Conservation (phyloP, 345 rosid species). For the Citrus hindsii region DNA sequence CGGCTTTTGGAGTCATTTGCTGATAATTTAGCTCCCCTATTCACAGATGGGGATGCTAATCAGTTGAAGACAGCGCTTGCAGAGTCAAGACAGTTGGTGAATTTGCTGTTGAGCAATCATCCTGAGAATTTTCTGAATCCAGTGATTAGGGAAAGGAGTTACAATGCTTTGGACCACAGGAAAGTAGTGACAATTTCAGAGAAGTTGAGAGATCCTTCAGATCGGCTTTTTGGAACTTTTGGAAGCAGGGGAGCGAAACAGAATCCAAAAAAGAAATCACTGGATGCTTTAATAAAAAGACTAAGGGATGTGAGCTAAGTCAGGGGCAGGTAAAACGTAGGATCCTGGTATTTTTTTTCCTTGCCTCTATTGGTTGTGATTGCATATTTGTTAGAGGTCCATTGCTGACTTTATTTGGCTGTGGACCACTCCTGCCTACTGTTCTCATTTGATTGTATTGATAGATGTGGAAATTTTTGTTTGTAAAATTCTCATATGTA, state of each 20-base stretch:
- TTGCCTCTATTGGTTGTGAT: constrained; percentile 29
- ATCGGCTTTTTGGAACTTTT: constrained; percentile 85
- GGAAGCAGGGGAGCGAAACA: constrained; percentile 84
- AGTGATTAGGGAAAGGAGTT: constrained; percentile 88
- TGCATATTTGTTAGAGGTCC: constrained; percentile 29
- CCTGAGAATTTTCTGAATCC: constrained; percentile 87
- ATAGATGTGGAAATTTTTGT: constrained; percentile 24
- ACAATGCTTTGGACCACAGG: constrained; percentile 69
- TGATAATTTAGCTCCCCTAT: constrained; percentile 60
- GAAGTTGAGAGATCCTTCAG: constrained; percentile 88
- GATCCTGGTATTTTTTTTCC: constrained; percentile 18
- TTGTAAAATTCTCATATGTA: constrained; percentile 20
- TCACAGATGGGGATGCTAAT: constrained; percentile 70
- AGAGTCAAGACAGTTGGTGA: constrained; percentile 79
- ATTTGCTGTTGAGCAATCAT: constrained; percentile 79
- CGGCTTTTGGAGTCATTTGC: constrained; percentile 84
- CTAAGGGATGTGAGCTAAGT: constrained; percentile 84
- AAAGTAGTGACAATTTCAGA: constrained; percentile 77
- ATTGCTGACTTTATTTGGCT: constrained; percentile 20
- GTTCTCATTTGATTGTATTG: constrained; percentile 23
- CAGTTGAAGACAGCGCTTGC: constrained; percentile 80
- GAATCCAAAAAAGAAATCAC: constrained; percentile 90
- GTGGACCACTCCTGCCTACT: constrained; percentile 9
- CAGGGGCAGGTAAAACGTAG: constrained; percentile 19
- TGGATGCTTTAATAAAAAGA: constrained; percentile 82